phyloP scores from a whole-genome alignment of 2,329 filamentous ascomycete species.

The Pezicula carpinea region DNA sequence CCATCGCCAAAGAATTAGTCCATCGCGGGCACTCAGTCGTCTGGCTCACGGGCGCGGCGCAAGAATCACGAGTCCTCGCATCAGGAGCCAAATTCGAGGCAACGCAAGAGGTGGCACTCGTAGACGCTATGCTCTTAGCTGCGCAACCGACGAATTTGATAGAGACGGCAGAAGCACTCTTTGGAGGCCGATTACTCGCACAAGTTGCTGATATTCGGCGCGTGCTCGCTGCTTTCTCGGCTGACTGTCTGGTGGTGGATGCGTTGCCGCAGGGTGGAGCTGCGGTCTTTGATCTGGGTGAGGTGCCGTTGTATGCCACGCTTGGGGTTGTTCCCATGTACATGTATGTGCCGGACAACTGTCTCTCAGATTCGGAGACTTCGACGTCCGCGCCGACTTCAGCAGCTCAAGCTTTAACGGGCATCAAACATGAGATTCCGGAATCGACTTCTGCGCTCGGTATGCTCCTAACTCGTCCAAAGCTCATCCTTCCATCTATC shows the following conservation, averaged over 20 bases:
- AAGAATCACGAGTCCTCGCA: conserved; percentile 28
- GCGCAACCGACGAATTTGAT: not conserved
- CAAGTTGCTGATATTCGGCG: not conserved
- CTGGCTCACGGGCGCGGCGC: conserved; percentile 34
- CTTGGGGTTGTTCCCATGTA: not conserved
- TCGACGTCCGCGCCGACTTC: too few relatives aligned
- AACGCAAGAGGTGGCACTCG: not conserved
- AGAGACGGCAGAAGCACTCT: not conserved
- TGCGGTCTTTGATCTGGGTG: not conserved
- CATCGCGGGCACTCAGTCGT: conserved; percentile 34
- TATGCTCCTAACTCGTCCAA: not conserved
- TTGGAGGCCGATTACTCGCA: not conserved
- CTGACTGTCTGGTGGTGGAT: not conserved
- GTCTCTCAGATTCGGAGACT: too few relatives aligned
- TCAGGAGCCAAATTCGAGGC: conserved; percentile 27
- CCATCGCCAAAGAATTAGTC: conserved; percentile 12
- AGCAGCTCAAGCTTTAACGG: too few relatives aligned
- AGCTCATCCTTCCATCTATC: not conserved
- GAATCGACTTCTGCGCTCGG: not conserved
- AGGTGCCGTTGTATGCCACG: not conserved
- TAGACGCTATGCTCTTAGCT: not conserved
- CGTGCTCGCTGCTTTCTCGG: not conserved
- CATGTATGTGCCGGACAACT: not conserved
- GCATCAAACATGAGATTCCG: too few relatives aligned
- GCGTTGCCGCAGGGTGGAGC: not conserved